phyloP scores from a whole-genome alignment of 805 yeast species.

The Lipomyces lipofer region DNA sequence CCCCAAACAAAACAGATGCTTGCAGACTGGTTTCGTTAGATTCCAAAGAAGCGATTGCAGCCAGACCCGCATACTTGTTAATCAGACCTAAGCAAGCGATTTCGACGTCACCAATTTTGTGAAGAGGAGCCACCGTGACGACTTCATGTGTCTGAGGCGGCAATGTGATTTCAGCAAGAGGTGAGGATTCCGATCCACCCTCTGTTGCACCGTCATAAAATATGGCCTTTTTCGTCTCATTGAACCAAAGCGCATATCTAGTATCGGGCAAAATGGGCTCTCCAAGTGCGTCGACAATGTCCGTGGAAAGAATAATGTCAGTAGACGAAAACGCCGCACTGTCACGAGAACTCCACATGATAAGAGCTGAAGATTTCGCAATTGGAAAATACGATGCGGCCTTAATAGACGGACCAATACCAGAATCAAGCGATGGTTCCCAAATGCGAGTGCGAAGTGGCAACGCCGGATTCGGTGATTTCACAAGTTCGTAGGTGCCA shows the following conservation, averaged over 20 bases:
- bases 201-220: neutral
- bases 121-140: constrained; percentile 2
- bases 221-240: neutral
- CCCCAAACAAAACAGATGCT: neutral
- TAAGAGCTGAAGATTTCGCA: neutral
- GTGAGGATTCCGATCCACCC: neutral
- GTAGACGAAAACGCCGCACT: constrained; percentile 1
- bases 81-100: constrained; percentile 3
- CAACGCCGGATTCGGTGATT: neutral
- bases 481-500: constrained; percentile 2
- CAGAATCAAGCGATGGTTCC: constrained; percentile 3
- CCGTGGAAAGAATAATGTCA: neutral
- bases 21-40: neutral
- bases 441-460: constrained; percentile 7
- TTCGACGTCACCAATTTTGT: neutral
- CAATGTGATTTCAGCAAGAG: neutral
- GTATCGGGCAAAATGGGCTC: neutral
- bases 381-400: constrained; percentile 3
- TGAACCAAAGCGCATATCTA: constrained; percentile 4
- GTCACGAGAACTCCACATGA: constrained; percentile 10
- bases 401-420: constrained; percentile 8
- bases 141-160: constrained; percentile 4
- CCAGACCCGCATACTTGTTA: constrained; percentile 7
- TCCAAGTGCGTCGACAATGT: constrained; percentile 3
- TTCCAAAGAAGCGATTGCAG: neutral